A percentile compares a stretch with the other conserved stretches of the same genome.
phyloP scores from a whole-genome alignment of 148 eudicot species.

The Talinum fruticosum region DNA sequence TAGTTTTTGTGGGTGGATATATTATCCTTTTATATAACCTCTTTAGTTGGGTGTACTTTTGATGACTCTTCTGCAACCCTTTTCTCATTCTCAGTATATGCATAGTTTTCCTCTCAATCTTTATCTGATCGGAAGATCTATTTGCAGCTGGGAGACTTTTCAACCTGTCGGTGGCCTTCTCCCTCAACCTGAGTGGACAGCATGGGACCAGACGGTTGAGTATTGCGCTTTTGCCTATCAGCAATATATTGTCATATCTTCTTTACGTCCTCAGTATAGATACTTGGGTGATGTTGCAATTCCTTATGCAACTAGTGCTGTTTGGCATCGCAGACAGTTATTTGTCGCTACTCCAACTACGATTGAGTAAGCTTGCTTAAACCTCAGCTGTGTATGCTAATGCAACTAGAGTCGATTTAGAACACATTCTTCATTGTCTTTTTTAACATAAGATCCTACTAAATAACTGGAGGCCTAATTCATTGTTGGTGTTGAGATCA shows the following conservation, averaged over 20 bases:
- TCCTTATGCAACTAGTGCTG: slow-evolving; percentile 93
- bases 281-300: slow-evolving; percentile 97
- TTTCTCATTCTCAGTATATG: background rate
- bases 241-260: slow-evolving; percentile 81
- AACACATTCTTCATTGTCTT: background rate
- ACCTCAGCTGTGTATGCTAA: background rate
- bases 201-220: slow-evolving; percentile 98
- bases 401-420: background rate
- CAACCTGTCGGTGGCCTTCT: slow-evolving; percentile 89
- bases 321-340: slow-evolving; percentile 96
- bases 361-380: slow-evolving; percentile 57
- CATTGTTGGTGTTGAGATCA: background rate
- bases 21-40: background rate
- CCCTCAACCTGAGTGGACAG: slow-evolving; percentile 99
- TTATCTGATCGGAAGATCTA: slow-evolving; percentile 16
- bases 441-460: background rate
- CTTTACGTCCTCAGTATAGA: slow-evolving; percentile 94
- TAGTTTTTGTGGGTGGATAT: background rate
- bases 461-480: background rate
- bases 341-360: slow-evolving; percentile 98
- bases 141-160: slow-evolving; percentile 87
- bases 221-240: slow-evolving; percentile 98
- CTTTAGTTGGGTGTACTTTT: background rate
- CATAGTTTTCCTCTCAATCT: background rate
- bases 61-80: background rate